Conservation (phyloP, 2,329 filamentous ascomycete species). For the Beauveria sp. region DNA sequence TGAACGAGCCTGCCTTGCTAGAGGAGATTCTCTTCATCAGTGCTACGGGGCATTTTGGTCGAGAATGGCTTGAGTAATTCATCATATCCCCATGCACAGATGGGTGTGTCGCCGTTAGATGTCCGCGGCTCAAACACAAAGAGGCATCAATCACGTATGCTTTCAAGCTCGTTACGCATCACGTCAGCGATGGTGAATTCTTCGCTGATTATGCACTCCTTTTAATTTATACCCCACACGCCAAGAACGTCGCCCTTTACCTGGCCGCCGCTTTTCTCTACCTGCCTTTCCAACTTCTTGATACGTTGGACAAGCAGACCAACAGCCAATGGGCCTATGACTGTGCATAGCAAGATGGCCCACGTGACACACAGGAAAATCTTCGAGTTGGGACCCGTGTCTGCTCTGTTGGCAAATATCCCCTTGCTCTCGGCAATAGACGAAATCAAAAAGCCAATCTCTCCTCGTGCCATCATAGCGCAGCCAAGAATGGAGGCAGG, state of each 20-base stretch:
- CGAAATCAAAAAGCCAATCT: constrained; percentile 72
- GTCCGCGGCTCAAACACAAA: too few relatives aligned
- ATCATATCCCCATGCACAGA: too few relatives aligned
- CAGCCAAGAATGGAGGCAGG: constrained; percentile 58
- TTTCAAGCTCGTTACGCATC: too few relatives aligned
- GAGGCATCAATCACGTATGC: too few relatives aligned
- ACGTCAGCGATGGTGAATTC: too few relatives aligned
- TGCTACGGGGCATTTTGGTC: too few relatives aligned
- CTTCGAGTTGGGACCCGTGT: constrained; percentile 22
- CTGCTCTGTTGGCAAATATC: constrained; percentile 25
- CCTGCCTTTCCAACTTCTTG: constrained; percentile 24
- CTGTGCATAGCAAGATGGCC: constrained; percentile 49
- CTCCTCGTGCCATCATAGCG: constrained; percentile 68
- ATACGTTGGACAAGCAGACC: constrained; percentile 39
- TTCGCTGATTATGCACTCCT: too few relatives aligned
- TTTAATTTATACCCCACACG: not conserved
- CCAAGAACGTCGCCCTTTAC: constrained; percentile 1
- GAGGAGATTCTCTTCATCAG: too few relatives aligned
- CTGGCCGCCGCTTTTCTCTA: constrained; percentile 1
- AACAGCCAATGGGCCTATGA: constrained; percentile 41
- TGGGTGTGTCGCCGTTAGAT: too few relatives aligned
- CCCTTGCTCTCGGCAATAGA: constrained; percentile 53
- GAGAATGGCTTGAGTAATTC: too few relatives aligned
- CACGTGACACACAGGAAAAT: constrained; percentile 47
- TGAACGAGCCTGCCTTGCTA: too few relatives aligned